phyloP scores from a whole-genome alignment of 805 yeast genomes.

The Nadsonia fulvescens region DNA sequence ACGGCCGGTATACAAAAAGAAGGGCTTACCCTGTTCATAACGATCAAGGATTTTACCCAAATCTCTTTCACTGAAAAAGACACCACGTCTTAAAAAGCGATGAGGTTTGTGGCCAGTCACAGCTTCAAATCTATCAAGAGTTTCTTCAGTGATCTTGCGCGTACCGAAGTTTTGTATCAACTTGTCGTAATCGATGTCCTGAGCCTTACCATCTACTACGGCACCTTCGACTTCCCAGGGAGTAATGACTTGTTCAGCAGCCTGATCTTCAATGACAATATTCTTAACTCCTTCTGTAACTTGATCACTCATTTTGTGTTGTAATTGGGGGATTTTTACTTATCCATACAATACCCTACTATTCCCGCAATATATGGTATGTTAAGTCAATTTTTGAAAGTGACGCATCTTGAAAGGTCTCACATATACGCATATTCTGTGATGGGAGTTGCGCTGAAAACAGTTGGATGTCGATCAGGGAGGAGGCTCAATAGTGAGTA shows the following conservation, averaged over 20 bases:
- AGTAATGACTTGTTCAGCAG: slow-evolving; percentile 39
- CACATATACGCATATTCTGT: too few relatives aligned
- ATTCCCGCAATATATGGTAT: too few relatives aligned
- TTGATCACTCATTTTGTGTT: too few relatives aligned
- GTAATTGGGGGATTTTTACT: too few relatives aligned
- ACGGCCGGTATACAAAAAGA: slow-evolving; percentile 90
- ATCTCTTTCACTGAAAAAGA: slow-evolving; percentile 75
- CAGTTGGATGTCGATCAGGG: too few relatives aligned
- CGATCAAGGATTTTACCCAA: slow-evolving; percentile 52
- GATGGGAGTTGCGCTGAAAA: too few relatives aligned
- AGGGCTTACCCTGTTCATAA: slow-evolving; percentile 88
- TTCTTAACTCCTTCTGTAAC: slow-evolving; percentile 2
- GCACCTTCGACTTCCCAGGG: slow-evolving; percentile 99
- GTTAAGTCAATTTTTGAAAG: too few relatives aligned
- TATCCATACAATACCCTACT: too few relatives aligned
- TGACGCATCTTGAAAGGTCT: too few relatives aligned
- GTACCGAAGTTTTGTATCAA: slow-evolving; percentile 81
- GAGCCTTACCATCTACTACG: slow-evolving; percentile 83
- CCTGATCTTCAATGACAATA: slow-evolving; percentile 2
- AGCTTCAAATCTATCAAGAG: slow-evolving; percentile 52
- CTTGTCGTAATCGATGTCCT: slow-evolving; percentile 82
- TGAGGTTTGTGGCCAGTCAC: slow-evolving; percentile 90
- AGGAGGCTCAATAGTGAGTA: too few relatives aligned
- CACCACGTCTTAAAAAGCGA: slow-evolving; percentile 73
- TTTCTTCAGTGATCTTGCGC: slow-evolving; percentile 44